These are phyloP conservation scores for Mucor indicus DNA, from an alignment of 371 early-diverging fungal genomes.

Conservation along the genomic window DNA sequence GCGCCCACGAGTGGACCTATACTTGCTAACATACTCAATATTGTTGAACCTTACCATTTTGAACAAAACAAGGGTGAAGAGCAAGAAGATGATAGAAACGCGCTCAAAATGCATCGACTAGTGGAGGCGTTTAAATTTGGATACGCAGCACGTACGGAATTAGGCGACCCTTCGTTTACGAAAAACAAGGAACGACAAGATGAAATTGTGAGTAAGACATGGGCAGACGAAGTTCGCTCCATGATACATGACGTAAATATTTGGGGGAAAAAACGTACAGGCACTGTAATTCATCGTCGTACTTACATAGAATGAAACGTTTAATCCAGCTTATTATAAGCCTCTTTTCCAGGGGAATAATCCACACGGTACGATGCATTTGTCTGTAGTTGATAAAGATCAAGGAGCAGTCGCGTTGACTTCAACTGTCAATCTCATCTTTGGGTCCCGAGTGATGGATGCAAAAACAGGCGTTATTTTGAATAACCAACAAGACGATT, in stretches of 20 bases:
- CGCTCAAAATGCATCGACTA: slow-evolving; percentile 72
- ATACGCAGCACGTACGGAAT: slow-evolving; percentile 77
- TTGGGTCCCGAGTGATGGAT: slow-evolving; percentile 95
- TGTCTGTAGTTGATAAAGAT: slow-evolving; percentile 87
- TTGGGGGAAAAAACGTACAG: too few relatives aligned
- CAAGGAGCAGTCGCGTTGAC: slow-evolving; percentile 86
- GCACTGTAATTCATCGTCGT: too few relatives aligned
- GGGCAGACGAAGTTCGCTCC: slow-evolving; percentile 59
- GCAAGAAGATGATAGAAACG: slow-evolving; percentile 14
- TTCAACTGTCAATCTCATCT: slow-evolving; percentile 94
- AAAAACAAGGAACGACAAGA: slow-evolving; percentile 45
- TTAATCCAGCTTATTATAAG: slow-evolving; percentile 65
- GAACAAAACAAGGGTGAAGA: slow-evolving; percentile 35
- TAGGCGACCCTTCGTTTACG: slow-evolving; percentile 79
- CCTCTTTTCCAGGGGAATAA: slow-evolving; percentile 74
- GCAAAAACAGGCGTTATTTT: slow-evolving; percentile 93
- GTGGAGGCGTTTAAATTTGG: slow-evolving; percentile 92
- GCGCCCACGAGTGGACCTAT: slow-evolving; percentile 86
- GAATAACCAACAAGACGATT: slow-evolving; percentile 99
- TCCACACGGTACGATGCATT: slow-evolving; percentile 96
- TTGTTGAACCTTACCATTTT: slow-evolving; percentile 81
- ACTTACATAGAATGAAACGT: slow-evolving; percentile 25
- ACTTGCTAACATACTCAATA: slow-evolving; percentile 80
- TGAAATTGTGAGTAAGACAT: slow-evolving; percentile 68
- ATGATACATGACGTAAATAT: slow-evolving; percentile 67